A percentile compares a stretch with the other conserved stretches of the same genome.
Conservation (phyloP, 1,284 basidiomycete species). For the Leccinum pachyderme region DNA sequence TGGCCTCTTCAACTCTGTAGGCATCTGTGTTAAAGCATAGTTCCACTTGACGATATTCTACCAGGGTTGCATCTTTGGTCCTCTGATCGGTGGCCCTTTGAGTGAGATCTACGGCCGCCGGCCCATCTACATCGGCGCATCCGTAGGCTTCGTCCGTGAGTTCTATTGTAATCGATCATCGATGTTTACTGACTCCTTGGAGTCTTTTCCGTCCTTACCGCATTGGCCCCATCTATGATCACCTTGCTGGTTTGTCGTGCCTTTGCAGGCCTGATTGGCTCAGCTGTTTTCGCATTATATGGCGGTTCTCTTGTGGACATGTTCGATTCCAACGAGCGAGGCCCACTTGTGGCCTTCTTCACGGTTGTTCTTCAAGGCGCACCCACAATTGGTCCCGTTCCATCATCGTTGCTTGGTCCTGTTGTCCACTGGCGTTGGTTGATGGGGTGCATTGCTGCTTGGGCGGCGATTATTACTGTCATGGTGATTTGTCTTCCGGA, state of each 20-base stretch:
- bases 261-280: constrained; percentile 22
- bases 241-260: constrained; percentile 20
- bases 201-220: constrained; percentile 23
- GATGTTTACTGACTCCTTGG: constrained; percentile 1
- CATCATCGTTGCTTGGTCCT: constrained; percentile 24
- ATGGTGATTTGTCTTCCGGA: constrained; percentile 22
- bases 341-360: constrained; percentile 27
- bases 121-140: constrained; percentile 23
- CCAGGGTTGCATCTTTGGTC: constrained; percentile 27
- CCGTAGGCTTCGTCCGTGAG: constrained; percentile 24
- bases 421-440: constrained; percentile 26
- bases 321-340: constrained; percentile 25
- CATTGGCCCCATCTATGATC: constrained; percentile 20
- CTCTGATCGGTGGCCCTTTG: constrained; percentile 26
- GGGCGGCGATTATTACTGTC: constrained; percentile 19
- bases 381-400: constrained; percentile 28
- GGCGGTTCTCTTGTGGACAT: constrained; percentile 28
- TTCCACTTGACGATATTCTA: background rate
- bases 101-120: constrained; percentile 27
- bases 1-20: constrained; percentile 28
- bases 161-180: background rate
- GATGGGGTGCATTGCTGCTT: constrained; percentile 20
- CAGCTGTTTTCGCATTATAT: constrained; percentile 25
- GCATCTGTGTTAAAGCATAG: background rate
- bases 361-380: constrained; percentile 28